Percentiles rank a stretch among this genome's conserved stretches.
Conservation (phyloP, 2,329 filamentous ascomycete genomes). For the Xylariaceae sp. region DNA sequence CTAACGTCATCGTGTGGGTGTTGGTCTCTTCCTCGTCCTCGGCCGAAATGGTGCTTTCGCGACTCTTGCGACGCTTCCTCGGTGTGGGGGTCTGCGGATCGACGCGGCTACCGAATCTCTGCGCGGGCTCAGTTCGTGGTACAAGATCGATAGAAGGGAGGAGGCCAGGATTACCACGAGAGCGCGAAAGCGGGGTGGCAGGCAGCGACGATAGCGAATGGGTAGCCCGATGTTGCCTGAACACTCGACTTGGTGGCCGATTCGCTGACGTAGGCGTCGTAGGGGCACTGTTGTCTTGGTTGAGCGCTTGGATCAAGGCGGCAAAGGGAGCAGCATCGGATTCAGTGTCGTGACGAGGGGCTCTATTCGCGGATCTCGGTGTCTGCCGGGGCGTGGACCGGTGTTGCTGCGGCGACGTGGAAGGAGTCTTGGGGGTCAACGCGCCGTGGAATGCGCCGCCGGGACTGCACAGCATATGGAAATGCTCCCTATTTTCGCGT, state of each 20-base stretch:
- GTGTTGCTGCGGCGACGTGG: conserved; percentile 42
- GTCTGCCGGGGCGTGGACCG: conserved; percentile 49
- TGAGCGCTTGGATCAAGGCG: conserved; percentile 74
- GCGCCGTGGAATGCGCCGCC: conserved; percentile 61
- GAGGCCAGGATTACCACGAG: conserved; percentile 46
- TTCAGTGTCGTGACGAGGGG: conserved; percentile 40
- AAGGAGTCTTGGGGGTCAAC: conserved; percentile 52
- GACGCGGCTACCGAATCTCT: conserved; percentile 33
- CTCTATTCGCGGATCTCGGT: conserved; percentile 37
- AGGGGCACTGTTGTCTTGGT: conserved; percentile 69
- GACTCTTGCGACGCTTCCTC: conserved; percentile 58
- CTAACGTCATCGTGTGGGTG: conserved; percentile 46
- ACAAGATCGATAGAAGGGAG: conserved; percentile 60
- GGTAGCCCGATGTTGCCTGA: conserved; percentile 66
- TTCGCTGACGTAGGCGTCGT: conserved; percentile 56
- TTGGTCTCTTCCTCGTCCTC: conserved; percentile 53
- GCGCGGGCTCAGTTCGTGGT: conserved; percentile 52
- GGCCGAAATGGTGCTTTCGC: conserved; percentile 80
- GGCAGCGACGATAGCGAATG: conserved; percentile 84
- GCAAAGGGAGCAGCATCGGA: conserved; percentile 64
- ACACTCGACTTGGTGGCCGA: conserved; percentile 44
- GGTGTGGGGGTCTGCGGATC: conserved; percentile 42
- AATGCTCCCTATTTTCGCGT: conserved; percentile 81
- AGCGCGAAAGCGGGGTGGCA: conserved; percentile 61
- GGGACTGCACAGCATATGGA: conserved; percentile 71